Evolutionary conservation across 2,329 filamentous ascomycete genomes (phyloP).

Genomic region (Penicillium sp.): DNA sequence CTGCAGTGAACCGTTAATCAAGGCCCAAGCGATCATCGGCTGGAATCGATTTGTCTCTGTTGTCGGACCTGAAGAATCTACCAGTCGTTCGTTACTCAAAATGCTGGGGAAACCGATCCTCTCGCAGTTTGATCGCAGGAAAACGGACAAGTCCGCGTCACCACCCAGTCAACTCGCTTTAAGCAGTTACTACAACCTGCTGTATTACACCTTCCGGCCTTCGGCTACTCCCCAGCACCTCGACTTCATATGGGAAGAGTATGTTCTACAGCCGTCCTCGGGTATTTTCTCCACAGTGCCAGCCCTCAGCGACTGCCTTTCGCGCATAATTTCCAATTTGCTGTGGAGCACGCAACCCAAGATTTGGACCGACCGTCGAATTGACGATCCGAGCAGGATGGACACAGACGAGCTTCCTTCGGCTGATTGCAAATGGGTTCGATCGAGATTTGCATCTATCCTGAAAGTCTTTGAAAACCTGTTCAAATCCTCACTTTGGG

Average conservation of each 20-base stretch:
- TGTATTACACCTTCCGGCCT: constrained; percentile 81
- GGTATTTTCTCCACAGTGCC: constrained; percentile 54
- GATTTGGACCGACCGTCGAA: constrained; percentile 74
- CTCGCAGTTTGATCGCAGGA: constrained; percentile 68
- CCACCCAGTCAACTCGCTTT: constrained; percentile 61
- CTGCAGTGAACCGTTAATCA: constrained; percentile 68
- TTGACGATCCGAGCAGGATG: constrained; percentile 61
- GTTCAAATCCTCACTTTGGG: constrained; percentile 53
- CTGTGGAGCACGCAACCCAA: constrained; percentile 53
- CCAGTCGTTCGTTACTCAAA: constrained; percentile 56
- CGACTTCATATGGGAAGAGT: constrained; percentile 76
- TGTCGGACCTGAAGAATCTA: constrained; percentile 64
- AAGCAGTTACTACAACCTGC: constrained; percentile 74
- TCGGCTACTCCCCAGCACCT: constrained; percentile 64
- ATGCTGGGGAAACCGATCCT: constrained; percentile 69
- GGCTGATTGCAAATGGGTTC: constrained; percentile 83
- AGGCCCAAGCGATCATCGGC: constrained; percentile 75
- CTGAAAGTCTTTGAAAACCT: constrained; percentile 62
- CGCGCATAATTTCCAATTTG: constrained; percentile 71
- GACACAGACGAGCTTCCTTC: constrained; percentile 76
- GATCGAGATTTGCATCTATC: constrained; percentile 67
- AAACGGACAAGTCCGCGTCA: constrained; percentile 49
- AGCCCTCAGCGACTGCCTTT: constrained; percentile 61
- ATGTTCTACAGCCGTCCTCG: constrained; percentile 65
- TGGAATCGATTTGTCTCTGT: constrained; percentile 85